Evolutionary conservation across 805 yeast species (phyloP).

Genomic region (Sporopachydermia quercuum): DNA sequence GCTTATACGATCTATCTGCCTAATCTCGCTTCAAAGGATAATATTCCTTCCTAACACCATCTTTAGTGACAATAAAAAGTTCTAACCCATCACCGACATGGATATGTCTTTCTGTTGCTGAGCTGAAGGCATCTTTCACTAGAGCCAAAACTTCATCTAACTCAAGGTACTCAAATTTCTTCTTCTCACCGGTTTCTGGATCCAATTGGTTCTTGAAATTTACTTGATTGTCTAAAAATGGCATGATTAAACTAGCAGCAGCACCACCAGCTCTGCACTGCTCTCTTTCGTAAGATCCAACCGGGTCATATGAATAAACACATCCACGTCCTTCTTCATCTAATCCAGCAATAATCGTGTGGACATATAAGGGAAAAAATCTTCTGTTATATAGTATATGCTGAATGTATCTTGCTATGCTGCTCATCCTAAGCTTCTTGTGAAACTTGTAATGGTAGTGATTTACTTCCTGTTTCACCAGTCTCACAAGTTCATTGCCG

Average conservation of each 20-base stretch:
- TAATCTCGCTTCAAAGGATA: constrained; percentile 82
- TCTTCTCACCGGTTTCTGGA: constrained; percentile 59
- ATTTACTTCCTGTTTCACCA: constrained; percentile 41
- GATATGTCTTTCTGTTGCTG: constrained; percentile 97
- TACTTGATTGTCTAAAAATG: constrained; percentile 94
- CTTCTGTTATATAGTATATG: constrained; percentile 84
- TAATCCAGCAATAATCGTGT: constrained; percentile 87
- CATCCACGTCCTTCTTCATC: constrained; percentile 90
- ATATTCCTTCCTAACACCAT: constrained; percentile 75
- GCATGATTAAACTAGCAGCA: constrained; percentile 92
- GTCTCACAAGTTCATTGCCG: constrained; percentile 68
- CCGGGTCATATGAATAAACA: constrained; percentile 92
- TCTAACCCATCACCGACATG: constrained; percentile 97
- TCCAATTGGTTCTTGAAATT: constrained; percentile 86
- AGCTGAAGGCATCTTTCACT: constrained; percentile 86
- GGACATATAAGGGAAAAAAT: constrained; percentile 93
- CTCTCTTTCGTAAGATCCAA: constrained; percentile 94
- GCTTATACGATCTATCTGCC: neutral
- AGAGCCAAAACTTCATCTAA: constrained; percentile 77
- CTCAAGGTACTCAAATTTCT: constrained; percentile 42
- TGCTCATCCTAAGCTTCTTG: constrained; percentile 46
- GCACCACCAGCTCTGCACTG: constrained; percentile 98
- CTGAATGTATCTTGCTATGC: constrained; percentile 86
- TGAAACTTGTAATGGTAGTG: constrained; percentile 71
- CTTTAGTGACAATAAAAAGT: constrained; percentile 80